Base-by-base conservation (phyloP, 352 stramenopile genomes). In the Globisporangium paddicum region DNA sequence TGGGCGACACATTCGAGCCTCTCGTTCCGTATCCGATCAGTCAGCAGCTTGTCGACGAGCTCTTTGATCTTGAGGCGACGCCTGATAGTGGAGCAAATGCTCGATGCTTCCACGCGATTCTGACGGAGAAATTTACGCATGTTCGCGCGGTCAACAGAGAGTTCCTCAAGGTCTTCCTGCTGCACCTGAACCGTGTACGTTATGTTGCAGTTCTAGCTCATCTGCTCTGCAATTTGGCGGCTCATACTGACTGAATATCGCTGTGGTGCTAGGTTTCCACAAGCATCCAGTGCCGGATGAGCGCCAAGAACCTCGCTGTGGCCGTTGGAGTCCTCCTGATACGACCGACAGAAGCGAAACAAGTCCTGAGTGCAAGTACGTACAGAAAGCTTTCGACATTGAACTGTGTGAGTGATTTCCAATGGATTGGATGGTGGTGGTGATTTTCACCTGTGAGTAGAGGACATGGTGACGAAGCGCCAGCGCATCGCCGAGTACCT, bases 141-240 rank as follows among this genome's bases (percentile, higher is more conserved):
- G 62, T 86, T 18, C 64, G 48, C 26, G 65, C 66, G 3, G 61
- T 50, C 6, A 77, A 58, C 3, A 66, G 73, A 11, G 71, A 86
- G 25, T 79, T 86, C 21, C 59, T 89, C 10, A 66, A 76, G 46
- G 54, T 82, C 2, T 73, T 87, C 16, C 52, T 89, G 8, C 53
- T 68, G 7, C 76, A 89, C 62, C 51, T 86, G 5, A 64, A 74
- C 41, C 66, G 73, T 38, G 79, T 89, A 63, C 44, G 42, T 37
- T 32, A 32, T 32, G 6, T 6, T 32, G 28, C n/a, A n/a, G n/a
- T n/a, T n/a, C n/a, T n/a, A n/a, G n/a, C n/a, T n/a, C n/a, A n/a
- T n/a, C n/a, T n/a, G n/a, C n/a, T n/a, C n/a, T n/a, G n/a, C n/a
- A n/a, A n/a, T n/a, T n/a, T n/a, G n/a, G n/a, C n/a, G n/a, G n/a